These are phyloP conservation scores for Xylaria sp. DNA, from an alignment of 2,329 filamentous ascomycete genomes.

Conservation along the genomic window DNA sequence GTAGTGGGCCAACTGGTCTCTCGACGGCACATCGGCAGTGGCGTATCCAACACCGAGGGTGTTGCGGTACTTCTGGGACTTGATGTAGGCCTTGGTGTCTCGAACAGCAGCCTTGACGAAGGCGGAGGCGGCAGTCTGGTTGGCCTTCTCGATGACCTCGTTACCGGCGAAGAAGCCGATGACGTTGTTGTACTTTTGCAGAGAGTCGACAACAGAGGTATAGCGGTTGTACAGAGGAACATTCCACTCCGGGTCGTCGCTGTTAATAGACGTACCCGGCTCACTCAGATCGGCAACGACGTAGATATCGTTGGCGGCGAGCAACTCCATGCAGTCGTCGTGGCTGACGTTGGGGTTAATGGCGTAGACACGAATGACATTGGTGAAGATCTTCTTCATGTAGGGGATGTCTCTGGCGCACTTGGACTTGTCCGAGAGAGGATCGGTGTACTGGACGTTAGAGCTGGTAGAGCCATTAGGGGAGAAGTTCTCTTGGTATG, in stretches of 20 bases:
- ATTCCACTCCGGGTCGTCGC: conserved; percentile 82
- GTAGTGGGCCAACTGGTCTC: conserved; percentile 85
- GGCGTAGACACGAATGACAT: conserved; percentile 95
- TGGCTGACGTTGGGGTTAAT: conserved; percentile 85
- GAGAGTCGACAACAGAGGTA: conserved; percentile 81
- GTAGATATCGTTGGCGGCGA: conserved; percentile 91
- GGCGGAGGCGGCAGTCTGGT: conserved; percentile 90
- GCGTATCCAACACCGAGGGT: conserved; percentile 92
- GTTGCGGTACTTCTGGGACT: conserved; percentile 75
- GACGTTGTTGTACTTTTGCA: conserved; percentile 87
- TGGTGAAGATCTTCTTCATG: conserved; percentile 82
- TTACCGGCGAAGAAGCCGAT: conserved; percentile 99
- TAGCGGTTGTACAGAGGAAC: conserved; percentile 82
- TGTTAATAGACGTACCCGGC: conserved; percentile 85
- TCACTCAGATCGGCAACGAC: conserved; percentile 91
- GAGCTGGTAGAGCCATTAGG: conserved; percentile 60
- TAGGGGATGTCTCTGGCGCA: conserved; percentile 90
- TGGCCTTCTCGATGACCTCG: conserved; percentile 89
- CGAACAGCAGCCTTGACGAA: conserved; percentile 98
- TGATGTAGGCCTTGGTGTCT: conserved; percentile 95
- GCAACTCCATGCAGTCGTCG: conserved; percentile 82
- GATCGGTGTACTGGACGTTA: conserved; percentile 76
- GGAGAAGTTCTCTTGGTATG: conserved; percentile 87
- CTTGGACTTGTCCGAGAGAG: conserved; percentile 75
- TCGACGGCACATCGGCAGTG: conserved; percentile 88